These are phyloP conservation scores for Microascus cirrosus DNA, from an alignment of 2,329 filamentous ascomycete species.

Conservation along the genomic window DNA sequence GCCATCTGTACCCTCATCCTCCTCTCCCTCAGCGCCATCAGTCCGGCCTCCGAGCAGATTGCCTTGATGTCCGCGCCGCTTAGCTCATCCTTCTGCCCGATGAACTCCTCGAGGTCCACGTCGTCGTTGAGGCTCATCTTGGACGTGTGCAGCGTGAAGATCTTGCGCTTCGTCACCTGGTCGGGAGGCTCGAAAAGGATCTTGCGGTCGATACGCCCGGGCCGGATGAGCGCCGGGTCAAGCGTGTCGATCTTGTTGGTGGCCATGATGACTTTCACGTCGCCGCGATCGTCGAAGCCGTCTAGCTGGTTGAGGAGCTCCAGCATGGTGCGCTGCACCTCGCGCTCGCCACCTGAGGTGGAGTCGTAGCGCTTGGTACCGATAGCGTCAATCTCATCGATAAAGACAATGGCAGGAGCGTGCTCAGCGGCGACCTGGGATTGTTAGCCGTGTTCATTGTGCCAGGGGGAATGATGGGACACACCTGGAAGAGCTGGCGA, in stretches of 20 bases:
- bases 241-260: conserved; percentile 99
- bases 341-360: conserved; percentile 89
- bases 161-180: conserved; percentile 93
- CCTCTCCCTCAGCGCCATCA: conserved; percentile 87
- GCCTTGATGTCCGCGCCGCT: conserved; percentile 98
- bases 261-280: conserved; percentile 99
- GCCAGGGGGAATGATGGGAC: conserved; percentile 8
- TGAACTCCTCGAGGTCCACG: conserved; percentile 98
- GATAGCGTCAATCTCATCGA: conserved; percentile 98
- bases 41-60: conserved; percentile 92
- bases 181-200: conserved; percentile 62
- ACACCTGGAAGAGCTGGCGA: conserved; percentile 83
- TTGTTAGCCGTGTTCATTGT: neutral
- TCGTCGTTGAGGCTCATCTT: conserved; percentile 97
- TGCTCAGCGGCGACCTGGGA: conserved; percentile 80
- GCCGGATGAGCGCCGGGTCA: conserved; percentile 90
- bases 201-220: conserved; percentile 96
- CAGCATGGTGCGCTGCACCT: conserved; percentile 97
- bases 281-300: conserved; percentile 95
- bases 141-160: conserved; percentile 93
- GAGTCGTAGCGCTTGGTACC: conserved; percentile 98
- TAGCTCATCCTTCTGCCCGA: conserved; percentile 94
- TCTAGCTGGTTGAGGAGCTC: conserved; percentile 97
- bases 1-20: conserved; percentile 99
- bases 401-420: conserved; percentile 94